phyloP scores from a whole-genome alignment of 1,139 yeast genomes.

The Blastobotrys raffinosifermentans region DNA sequence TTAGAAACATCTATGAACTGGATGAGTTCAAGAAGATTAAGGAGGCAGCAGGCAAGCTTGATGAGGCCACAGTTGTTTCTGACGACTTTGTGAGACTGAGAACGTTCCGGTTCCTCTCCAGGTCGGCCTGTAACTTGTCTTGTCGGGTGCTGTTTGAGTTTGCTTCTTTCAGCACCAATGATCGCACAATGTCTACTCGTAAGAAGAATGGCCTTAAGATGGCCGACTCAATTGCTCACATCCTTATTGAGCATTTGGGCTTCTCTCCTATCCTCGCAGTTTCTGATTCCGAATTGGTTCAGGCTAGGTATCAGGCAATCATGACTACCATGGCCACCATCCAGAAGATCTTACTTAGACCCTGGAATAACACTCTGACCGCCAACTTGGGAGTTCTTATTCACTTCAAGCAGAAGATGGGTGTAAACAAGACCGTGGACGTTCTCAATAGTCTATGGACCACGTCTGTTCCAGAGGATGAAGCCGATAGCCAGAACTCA shows the following conservation, averaged over 20 bases:
- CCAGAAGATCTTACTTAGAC: conserved; percentile 24
- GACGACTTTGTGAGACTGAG: conserved; percentile 24
- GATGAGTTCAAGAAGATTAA: conserved; percentile 23
- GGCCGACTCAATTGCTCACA: conserved; percentile 28
- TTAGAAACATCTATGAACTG: conserved; percentile 19
- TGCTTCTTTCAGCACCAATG: conserved; percentile 22
- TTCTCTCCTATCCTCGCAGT: conserved; percentile 12
- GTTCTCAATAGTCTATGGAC: conserved; percentile 25
- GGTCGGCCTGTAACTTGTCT: conserved; percentile 24
- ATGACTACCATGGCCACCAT: conserved; percentile 17
- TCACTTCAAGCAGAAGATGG: conserved; percentile 30
- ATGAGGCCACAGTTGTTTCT: conserved; percentile 12
- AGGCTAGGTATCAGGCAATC: conserved; percentile 16
- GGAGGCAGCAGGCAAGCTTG: conserved; percentile 25
- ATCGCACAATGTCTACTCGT: conserved; percentile 20
- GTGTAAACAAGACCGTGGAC: conserved; percentile 23
- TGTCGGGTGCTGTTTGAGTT: conserved; percentile 29
- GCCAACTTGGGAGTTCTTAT: conserved; percentile 26
- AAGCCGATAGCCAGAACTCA: conserved; percentile 4
- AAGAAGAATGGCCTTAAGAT: conserved; percentile 26
- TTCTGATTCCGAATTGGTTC: conserved; percentile 8
- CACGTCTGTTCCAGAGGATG: conserved; percentile 14
- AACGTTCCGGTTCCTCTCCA: conserved; percentile 27
- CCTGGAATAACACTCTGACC: conserved; percentile 14
- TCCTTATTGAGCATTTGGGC: conserved; percentile 25